phyloP scores from a whole-genome alignment of 352 stramenopile species.

The Phytophthora multivora region DNA sequence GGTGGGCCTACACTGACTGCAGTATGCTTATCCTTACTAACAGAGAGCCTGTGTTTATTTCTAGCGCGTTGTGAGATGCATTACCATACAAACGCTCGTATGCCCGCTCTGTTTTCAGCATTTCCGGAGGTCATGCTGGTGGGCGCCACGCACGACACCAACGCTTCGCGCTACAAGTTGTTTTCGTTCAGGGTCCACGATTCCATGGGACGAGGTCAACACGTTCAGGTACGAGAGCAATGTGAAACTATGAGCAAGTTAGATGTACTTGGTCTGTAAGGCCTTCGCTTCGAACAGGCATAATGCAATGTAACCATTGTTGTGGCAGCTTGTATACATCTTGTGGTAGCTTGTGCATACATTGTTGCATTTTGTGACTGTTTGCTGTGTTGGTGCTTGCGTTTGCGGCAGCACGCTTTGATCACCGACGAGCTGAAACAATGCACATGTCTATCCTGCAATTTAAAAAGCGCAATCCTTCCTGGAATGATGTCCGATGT shows the following conservation, averaged over 20 bases:
- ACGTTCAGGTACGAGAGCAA: slow-evolving; percentile 3
- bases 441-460: background rate
- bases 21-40: background rate
- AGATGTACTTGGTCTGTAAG: background rate
- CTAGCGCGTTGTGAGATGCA: background rate
- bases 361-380: background rate
- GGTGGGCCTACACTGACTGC: background rate
- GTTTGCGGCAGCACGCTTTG: background rate
- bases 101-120: background rate
- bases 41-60: background rate
- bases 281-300: background rate
- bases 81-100: background rate
- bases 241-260: background rate
- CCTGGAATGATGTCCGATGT: background rate
- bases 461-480: background rate
- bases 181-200: slow-evolving; percentile 19
- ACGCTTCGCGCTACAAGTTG: slow-evolving; percentile 13
- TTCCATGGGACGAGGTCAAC: slow-evolving; percentile 2
- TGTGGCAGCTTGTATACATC: too few relatives aligned
- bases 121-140: slow-evolving; percentile 10
- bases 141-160: slow-evolving; percentile 14
- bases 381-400: background rate
- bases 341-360: background rate
- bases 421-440: slow-evolving; percentile 3
- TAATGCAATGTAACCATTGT: too few relatives aligned